Conservation (phyloP, 257 asterid genomes). For the Gentiana straminea region DNA sequence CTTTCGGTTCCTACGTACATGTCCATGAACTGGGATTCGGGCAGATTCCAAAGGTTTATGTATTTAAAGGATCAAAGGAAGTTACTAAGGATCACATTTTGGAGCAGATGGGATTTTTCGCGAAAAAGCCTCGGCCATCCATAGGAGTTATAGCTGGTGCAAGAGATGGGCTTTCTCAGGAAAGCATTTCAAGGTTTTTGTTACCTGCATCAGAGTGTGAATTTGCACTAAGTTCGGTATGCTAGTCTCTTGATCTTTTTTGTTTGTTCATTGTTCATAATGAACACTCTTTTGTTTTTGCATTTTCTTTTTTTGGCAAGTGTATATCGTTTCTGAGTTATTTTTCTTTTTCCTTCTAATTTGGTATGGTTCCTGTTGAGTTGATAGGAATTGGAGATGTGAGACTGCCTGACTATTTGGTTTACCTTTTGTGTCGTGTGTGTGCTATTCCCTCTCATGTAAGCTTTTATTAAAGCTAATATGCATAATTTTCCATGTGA, state of each 20-base stretch:
- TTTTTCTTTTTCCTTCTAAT: not conserved
- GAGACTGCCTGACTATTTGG: no score
- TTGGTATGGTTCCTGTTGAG: no score
- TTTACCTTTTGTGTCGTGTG: no score
- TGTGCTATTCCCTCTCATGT: no score
- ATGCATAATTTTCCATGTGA: no score
- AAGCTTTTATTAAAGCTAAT: no score
- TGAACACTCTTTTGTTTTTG: no score
- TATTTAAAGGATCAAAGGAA: slow-evolving; percentile 92
- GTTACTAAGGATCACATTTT: slow-evolving; percentile 78
- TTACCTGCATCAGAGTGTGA: slow-evolving; percentile 97
- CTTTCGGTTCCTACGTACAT: slow-evolving; percentile 86
- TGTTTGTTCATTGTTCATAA: no score
- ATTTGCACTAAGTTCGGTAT: slow-evolving; percentile 84
- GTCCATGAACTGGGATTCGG: slow-evolving; percentile 94
- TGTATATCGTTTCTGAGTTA: no score
- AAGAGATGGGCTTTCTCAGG: slow-evolving; percentile 84
- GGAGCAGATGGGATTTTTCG: slow-evolving; percentile 95
- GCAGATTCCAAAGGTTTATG: slow-evolving; percentile 85
- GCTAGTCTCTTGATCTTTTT: slow-evolving; percentile 18
- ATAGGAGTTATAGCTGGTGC: slow-evolving; percentile 91
- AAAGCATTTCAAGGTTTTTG: slow-evolving; percentile 88
- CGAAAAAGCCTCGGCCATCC: slow-evolving; percentile 66
- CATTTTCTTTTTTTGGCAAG: no score
- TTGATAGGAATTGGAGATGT: no score